These are phyloP conservation scores for Taiozyma sp. DNA, from an alignment of 1,139 yeast genomes.

Conservation along the genomic window DNA sequence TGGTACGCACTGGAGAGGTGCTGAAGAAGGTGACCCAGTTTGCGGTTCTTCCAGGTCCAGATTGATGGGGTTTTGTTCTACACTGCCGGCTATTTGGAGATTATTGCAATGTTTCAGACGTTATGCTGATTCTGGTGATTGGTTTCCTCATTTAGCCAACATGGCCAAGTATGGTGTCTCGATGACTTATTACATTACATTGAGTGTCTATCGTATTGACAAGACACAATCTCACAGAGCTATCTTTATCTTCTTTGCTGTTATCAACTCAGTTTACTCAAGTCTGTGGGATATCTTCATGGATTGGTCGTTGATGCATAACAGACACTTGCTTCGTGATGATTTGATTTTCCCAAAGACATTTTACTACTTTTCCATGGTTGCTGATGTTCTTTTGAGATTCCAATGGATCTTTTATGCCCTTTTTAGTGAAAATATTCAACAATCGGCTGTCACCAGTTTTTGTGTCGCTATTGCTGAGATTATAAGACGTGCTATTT, in stretches of 20 bases:
- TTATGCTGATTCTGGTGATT: constrained; percentile 87
- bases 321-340: constrained; percentile 62
- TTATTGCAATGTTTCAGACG: constrained; percentile 87
- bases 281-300: constrained; percentile 85
- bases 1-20: constrained; percentile 61
- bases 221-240: constrained; percentile 39
- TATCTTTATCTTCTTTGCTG: constrained; percentile 69
- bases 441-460: constrained; percentile 89
- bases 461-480: constrained; percentile 83
- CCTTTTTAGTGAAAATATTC: constrained; percentile 64
- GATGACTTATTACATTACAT: constrained; percentile 63
- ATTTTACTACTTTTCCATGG: constrained; percentile 70
- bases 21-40: constrained; percentile 36
- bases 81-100: constrained; percentile 90
- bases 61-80: constrained; percentile 74
- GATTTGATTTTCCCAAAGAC: constrained; percentile 55
- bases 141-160: constrained; percentile 97
- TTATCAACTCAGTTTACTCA: constrained; percentile 64
- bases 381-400: constrained; percentile 66
- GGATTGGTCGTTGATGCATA: constrained; percentile 93
- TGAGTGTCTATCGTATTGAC: constrained; percentile 77
- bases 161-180: constrained; percentile 71
- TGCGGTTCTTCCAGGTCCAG: constrained; percentile 83
- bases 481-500: constrained; percentile 71
- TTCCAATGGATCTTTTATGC: constrained; percentile 90